phyloP scores from a whole-genome alignment of 1,284 basidiomycete species.

The Austroboletus novae-zelandiae region DNA sequence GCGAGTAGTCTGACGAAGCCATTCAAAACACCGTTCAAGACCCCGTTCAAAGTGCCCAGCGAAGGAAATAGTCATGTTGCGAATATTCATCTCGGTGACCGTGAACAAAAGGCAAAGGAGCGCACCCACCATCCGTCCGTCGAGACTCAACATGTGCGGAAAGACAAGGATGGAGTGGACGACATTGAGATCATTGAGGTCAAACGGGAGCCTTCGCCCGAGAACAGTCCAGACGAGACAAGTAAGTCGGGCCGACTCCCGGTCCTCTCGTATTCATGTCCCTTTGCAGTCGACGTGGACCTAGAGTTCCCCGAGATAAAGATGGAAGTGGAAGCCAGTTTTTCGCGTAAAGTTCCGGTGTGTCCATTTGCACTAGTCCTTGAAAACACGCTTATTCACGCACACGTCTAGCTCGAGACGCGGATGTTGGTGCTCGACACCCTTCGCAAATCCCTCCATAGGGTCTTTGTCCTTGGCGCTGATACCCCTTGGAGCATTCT shows the following conservation, averaged over 20 bases:
- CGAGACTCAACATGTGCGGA: not conserved
- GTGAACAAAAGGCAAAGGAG: not conserved
- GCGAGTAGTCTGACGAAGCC: conserved; percentile 46
- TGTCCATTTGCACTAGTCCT: conserved; percentile 12
- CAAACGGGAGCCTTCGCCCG: not conserved
- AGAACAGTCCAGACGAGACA: not conserved
- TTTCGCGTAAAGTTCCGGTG: conserved; percentile 63
- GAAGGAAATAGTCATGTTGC: conserved; percentile 1
- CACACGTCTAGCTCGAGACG: conserved; percentile 25
- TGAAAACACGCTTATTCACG: not conserved
- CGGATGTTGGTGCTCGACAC: conserved; percentile 31
- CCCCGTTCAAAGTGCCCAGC: conserved; percentile 35
- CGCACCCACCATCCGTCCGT: not conserved
- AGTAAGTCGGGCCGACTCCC: conserved; percentile 1
- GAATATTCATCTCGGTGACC: not conserved
- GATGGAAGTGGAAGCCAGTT: conserved; percentile 51
- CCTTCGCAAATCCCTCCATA: conserved; percentile 37
- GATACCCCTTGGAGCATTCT: conserved; percentile 13
- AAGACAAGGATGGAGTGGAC: not conserved
- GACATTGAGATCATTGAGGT: conserved; percentile 15
- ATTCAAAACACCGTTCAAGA: conserved; percentile 38
- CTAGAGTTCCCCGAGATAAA: conserved; percentile 41
- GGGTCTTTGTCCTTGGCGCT: conserved; percentile 28
- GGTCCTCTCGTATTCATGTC: not conserved
- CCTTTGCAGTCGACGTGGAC: conserved; percentile 13